Conservation (phyloP, 2,329 filamentous ascomycete species). For the Rachicladosporium sp. region DNA sequence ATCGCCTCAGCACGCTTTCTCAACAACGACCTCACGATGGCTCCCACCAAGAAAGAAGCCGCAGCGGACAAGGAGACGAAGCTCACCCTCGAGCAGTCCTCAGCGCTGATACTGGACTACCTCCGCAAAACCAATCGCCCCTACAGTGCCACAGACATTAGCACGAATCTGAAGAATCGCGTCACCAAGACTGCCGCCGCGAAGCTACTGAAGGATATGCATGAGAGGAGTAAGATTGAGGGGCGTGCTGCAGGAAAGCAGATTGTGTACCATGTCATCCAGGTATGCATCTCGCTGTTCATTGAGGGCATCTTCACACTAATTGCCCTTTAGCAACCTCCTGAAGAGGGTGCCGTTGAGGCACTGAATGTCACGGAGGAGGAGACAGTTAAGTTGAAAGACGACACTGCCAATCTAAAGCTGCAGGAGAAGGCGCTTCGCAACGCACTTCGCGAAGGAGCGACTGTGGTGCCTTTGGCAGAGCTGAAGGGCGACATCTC, state of each 20-base stretch:
- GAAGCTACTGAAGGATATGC: slow-evolving; percentile 51
- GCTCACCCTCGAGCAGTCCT: slow-evolving; percentile 19
- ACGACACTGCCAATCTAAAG: slow-evolving; percentile 33
- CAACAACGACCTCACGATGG: slow-evolving; percentile 12
- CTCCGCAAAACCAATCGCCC: slow-evolving; percentile 21
- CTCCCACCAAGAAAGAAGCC: slow-evolving; percentile 20
- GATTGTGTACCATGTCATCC: slow-evolving; percentile 45
- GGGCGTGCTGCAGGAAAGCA: slow-evolving; percentile 48
- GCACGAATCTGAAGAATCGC: slow-evolving; percentile 23
- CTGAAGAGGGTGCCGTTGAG: slow-evolving; percentile 27
- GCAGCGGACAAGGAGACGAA: slow-evolving; percentile 12
- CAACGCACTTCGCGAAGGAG: slow-evolving; percentile 33
- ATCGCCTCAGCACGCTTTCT: too few relatives aligned
- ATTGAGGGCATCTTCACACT: too few relatives aligned
- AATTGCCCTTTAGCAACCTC: too few relatives aligned
- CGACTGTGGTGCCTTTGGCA: slow-evolving; percentile 37
- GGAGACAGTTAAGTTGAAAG: slow-evolving; percentile 35
- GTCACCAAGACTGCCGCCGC: slow-evolving; percentile 38
- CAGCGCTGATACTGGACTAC: slow-evolving; percentile 19
- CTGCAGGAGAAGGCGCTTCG: slow-evolving; percentile 38
- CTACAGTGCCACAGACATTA: slow-evolving; percentile 24
- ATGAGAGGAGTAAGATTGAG: slow-evolving; percentile 47
- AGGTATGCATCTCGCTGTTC: slow-evolving; percentile 21
- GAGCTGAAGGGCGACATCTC: slow-evolving; percentile 36
- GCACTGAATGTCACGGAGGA: slow-evolving; percentile 38